A percentile compares a stretch with the other conserved stretches of the same genome.
Conservation (phyloP, 2,329 filamentous ascomycete genomes). For the Sclerotinia subarctica region DNA sequence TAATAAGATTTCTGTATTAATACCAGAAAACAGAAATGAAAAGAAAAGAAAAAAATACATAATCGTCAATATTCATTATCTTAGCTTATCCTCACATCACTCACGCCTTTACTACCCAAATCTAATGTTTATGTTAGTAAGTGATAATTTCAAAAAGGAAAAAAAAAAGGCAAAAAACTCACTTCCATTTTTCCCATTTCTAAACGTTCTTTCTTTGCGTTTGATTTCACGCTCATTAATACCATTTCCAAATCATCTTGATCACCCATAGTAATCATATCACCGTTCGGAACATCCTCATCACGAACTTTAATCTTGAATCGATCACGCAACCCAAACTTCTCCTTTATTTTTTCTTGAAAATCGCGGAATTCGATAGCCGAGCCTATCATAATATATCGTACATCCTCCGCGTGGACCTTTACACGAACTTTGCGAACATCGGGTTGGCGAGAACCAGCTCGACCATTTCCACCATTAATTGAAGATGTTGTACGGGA, state of each 20-base stretch:
- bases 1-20: neutral
- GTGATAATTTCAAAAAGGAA: neutral
- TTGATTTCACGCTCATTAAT: conserved; percentile 64
- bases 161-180: conserved; percentile 41
- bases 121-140: conserved; percentile 28
- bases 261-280: conserved; percentile 97
- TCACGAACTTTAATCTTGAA: conserved; percentile 90
- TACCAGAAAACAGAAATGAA: neutral
- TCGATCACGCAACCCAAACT: conserved; percentile 72
- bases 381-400: conserved; percentile 82
- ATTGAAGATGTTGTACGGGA: conserved; percentile 41
- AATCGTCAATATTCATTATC: conserved; percentile 19
- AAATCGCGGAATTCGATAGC: conserved; percentile 74
- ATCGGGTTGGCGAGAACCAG: conserved; percentile 60
- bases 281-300: conserved; percentile 70
- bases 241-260: conserved; percentile 94
- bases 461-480: conserved; percentile 41
- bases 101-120: conserved; percentile 30
- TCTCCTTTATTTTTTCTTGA: conserved; percentile 74
- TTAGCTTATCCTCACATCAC: neutral
- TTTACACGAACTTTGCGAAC: conserved; percentile 83
- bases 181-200: conserved; percentile 97
- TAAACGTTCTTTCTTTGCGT: conserved; percentile 67
- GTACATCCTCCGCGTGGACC: conserved; percentile 84
- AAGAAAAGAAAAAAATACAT: neutral